A percentile compares a stretch with the other conserved stretches of the same genome.
Conservation (phyloP, 1,284 basidiomycete species). For the Ganoderma boninense region DNA sequence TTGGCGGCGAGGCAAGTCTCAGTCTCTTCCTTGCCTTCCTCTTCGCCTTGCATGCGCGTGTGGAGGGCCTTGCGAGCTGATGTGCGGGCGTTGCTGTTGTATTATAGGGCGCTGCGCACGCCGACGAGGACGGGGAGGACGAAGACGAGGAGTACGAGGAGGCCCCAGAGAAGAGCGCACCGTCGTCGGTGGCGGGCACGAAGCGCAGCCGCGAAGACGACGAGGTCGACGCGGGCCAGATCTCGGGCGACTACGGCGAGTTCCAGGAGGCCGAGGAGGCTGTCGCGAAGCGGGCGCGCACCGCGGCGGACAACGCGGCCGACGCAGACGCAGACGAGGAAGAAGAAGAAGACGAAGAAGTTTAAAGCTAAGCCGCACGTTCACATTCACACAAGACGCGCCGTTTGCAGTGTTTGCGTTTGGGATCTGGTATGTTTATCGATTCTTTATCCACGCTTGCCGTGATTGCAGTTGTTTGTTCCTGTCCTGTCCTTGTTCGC, state of each 20-base stretch:
- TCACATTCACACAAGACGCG: background rate
- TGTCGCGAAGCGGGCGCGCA: constrained; percentile 45
- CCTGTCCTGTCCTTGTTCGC: background rate
- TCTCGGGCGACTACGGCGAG: constrained; percentile 37
- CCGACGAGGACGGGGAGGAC: constrained; percentile 37
- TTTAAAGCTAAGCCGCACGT: background rate
- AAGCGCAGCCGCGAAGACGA: constrained; percentile 51
- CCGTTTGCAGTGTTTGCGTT: background rate
- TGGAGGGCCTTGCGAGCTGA: background rate
- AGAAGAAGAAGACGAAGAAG: constrained; percentile 23
- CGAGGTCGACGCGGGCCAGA: constrained; percentile 40
- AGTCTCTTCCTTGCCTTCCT: background rate
- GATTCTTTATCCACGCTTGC: constrained; percentile 15
- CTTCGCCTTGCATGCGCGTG: background rate
- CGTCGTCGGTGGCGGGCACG: constrained; percentile 38
- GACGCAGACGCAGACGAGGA: constrained; percentile 6
- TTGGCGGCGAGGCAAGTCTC: constrained; percentile 32
- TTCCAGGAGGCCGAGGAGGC: constrained; percentile 51
- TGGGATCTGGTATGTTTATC: constrained; percentile 16
- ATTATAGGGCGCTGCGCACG: constrained; percentile 15
- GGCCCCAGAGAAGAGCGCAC: constrained; percentile 37
- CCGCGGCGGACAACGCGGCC: constrained; percentile 17
- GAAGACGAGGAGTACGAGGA: constrained; percentile 48
- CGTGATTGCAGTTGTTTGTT: constrained; percentile 4
- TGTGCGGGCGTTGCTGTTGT: background rate